Evolutionary conservation across 352 stramenopile species (phyloP).

Genomic region (Phytopythium kandeliae): DNA sequence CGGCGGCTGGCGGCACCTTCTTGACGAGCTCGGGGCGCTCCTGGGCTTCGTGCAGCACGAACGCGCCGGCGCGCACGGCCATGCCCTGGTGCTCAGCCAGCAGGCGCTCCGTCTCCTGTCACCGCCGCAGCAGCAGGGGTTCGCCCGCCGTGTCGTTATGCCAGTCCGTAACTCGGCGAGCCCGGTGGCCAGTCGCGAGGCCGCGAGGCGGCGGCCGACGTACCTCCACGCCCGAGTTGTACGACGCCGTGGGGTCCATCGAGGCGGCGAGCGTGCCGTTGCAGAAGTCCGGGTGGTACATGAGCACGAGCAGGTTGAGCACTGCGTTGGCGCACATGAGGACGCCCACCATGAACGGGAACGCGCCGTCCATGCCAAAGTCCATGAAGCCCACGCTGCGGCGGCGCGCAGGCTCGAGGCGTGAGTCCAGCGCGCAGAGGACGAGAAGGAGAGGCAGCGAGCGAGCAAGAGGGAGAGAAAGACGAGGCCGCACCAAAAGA

Average conservation of each 20-base stretch:
- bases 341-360: conserved; percentile 63
- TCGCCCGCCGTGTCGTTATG: not conserved
- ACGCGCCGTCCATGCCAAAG: conserved; percentile 76
- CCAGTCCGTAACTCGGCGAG: not conserved
- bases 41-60: conserved; percentile 61
- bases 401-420: no score
- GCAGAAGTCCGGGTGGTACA: conserved; percentile 84
- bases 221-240: conserved; percentile 50
- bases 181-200: no score
- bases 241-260: conserved; percentile 76
- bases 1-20: no score
- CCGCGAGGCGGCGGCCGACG: not conserved
- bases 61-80: conserved; percentile 53
- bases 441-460: no score
- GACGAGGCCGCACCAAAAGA: conserved; percentile 72
- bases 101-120: conserved; percentile 53
- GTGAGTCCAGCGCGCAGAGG: no score
- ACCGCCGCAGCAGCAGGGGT: no score
- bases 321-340: conserved; percentile 77
- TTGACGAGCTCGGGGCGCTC: conserved; percentile 67
- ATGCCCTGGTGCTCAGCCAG: conserved; percentile 58
- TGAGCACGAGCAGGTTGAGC: conserved; percentile 73
- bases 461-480: no score
- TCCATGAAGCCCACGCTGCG: conserved; percentile 85
- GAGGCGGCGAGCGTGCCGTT: conserved; percentile 55